Evolutionary conservation across 306 rosid species (phyloP), one percentile per base, ranked within the genome.

Genomic region (Glycine latifolia): DNA sequence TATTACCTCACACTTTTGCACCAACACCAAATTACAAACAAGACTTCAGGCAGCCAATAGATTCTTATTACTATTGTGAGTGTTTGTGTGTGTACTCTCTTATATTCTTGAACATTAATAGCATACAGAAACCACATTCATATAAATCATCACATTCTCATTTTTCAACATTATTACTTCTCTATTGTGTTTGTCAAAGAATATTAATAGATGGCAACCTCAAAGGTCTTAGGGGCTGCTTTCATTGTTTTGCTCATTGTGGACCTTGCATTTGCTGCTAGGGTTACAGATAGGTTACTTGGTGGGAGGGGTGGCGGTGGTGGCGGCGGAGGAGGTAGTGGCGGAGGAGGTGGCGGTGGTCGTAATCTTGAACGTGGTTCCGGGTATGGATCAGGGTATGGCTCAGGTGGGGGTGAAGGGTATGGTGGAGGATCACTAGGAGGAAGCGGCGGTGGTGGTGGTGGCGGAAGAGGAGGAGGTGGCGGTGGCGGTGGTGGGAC

Each of bases 191-290:
- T 71, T 77, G 50, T 61, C 15, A 0, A 39, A 67, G 69, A 39
- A 77, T 61, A 37, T 37, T 26, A 4, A 60, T 6, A 11, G 56
- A 93, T 94, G 97, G 90, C 87, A 60, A 85, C 77, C 78, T 48
- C 83, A 53, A 91, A 86, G 86, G 78, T 85, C 78, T 63, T 87
- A 33, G 95, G 89, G 74, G 84, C 62, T 54, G 85, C 70, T 73
- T 79, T 95, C 79, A 65, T 88, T 88, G 85, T 78, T 72, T 85
- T 95, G 88, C 78, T 95, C 33, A 54, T 90, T 83, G 69, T 87
- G 31, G 94, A 95, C 73, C 14, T 90, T 7, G 78, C 99, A 58
- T 75, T 85, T 56, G 97, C 95, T 10, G 89, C 89, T 43, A 86
- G 73, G 61, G 70, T 77, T 2, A 60, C 17, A 2, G 61, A 79